Evolutionary conservation across 257 asterid genomes (phyloP).

Genomic region (Jacaranda mimosifolia): DNA sequence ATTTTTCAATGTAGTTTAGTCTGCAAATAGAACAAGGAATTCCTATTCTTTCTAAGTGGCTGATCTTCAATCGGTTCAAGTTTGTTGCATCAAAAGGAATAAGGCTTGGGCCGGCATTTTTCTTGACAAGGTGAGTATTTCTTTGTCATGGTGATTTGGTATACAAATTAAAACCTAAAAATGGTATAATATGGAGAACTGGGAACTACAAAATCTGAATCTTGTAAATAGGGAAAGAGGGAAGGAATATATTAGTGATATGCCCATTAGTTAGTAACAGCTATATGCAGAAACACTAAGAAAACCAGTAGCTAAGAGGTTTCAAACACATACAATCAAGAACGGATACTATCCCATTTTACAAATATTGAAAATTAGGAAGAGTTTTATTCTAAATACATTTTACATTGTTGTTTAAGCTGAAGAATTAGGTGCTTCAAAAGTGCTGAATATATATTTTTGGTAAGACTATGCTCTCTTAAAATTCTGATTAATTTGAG

Average conservation of each 20-base stretch:
- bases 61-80: constrained; percentile 91
- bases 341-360: neutral
- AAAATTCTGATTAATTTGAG: constrained; percentile 1
- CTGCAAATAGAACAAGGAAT: constrained; percentile 97
- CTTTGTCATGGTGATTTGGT: constrained; percentile 28
- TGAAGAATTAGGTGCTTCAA: neutral
- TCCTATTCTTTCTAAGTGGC: constrained; percentile 92
- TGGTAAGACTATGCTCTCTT: neutral
- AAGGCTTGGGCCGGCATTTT: constrained; percentile 87
- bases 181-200: neutral
- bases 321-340: neutral
- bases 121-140: constrained; percentile 78
- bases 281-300: neutral
- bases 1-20: constrained; percentile 69
- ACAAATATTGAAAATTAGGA: neutral
- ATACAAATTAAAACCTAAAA: constrained; percentile 1
- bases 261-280: constrained; percentile 16
- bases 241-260: neutral
- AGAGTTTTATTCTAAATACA: neutral
- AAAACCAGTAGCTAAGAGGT: constrained; percentile 4
- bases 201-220: constrained; percentile 3
- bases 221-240: constrained; percentile 15
- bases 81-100: constrained; percentile 88
- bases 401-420: constrained; percentile 18
- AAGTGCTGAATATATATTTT: neutral